Conservation (phyloP, 2,329 filamentous ascomycete species). For the Chaetomium strumarium region DNA sequence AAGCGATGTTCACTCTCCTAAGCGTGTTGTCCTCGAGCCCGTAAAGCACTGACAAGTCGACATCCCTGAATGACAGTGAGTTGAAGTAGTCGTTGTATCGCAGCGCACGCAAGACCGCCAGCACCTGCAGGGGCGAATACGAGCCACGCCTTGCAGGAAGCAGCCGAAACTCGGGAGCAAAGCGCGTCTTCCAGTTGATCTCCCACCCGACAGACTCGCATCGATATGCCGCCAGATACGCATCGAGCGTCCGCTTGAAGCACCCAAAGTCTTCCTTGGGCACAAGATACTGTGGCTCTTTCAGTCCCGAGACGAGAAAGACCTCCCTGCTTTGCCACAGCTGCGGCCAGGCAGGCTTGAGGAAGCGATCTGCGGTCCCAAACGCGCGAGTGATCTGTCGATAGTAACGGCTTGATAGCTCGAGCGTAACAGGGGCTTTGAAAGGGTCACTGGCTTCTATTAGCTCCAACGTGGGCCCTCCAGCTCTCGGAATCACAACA, state of each 20-base stretch:
- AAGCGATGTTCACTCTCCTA: slow-evolving; percentile 43
- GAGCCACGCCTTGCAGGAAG: slow-evolving; percentile 36
- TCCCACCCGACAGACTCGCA: slow-evolving; percentile 48
- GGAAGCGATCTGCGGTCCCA: slow-evolving; percentile 47
- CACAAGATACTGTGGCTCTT: slow-evolving; percentile 47
- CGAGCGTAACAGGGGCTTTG: slow-evolving; percentile 27
- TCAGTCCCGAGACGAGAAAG: slow-evolving; percentile 48
- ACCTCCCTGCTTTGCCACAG: slow-evolving; percentile 47
- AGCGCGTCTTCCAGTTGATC: slow-evolving; percentile 41
- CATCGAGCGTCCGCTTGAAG: slow-evolving; percentile 48
- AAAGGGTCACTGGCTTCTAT: slow-evolving; percentile 28
- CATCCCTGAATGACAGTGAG: slow-evolving; percentile 48
- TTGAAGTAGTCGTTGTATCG: slow-evolving; percentile 56
- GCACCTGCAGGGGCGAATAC: slow-evolving; percentile 47
- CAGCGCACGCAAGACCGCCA: slow-evolving; percentile 52
- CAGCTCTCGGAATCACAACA: not conserved
- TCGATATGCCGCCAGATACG: slow-evolving; percentile 48
- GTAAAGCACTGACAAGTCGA: slow-evolving; percentile 42
- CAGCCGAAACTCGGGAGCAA: slow-evolving; percentile 50
- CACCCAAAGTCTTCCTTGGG: slow-evolving; percentile 50
- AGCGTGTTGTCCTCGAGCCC: slow-evolving; percentile 37
- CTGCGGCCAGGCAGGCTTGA: slow-evolving; percentile 55
- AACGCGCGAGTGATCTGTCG: slow-evolving; percentile 49
- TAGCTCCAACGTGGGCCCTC: not conserved
- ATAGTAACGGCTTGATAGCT: slow-evolving; percentile 50